A percentile compares a stretch with the other conserved stretches of the same genome.
Conservation (phyloP, 257 asterid genomes). For the Solanum verrucosum region DNA sequence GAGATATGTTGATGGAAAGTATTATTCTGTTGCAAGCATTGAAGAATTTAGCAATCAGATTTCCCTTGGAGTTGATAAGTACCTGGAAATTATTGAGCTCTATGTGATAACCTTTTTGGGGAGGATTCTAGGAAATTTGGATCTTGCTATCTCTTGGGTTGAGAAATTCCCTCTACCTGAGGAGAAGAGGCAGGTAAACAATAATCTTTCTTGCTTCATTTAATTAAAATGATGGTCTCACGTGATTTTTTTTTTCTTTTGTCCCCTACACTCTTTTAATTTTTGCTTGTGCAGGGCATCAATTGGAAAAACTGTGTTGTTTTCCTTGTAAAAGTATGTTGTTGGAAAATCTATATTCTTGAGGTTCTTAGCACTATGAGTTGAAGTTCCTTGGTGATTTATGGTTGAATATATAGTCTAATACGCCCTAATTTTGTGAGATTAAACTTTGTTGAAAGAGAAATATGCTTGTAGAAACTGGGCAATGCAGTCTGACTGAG, state of each 20-base stretch:
- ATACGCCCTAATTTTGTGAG: neutral
- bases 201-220: conserved; percentile 2
- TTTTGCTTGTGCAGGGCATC: neutral
- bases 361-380: neutral
- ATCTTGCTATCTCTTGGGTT: conserved; percentile 75
- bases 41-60: conserved; percentile 23
- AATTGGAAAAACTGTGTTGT: neutral
- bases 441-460: neutral
- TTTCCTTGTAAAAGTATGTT: neutral
- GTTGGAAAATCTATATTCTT: neutral
- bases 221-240: neutral
- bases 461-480: neutral
- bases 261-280: neutral
- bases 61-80: conserved; percentile 43
- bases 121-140: conserved; percentile 28
- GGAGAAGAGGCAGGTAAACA: conserved; percentile 73
- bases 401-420: neutral
- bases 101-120: conserved; percentile 56
- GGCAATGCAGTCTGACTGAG: neutral
- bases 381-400: neutral
- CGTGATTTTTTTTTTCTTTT: neutral
- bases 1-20: conserved; percentile 38
- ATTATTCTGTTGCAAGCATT: conserved; percentile 18
- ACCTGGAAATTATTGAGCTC: conserved; percentile 69
- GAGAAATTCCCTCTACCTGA: conserved; percentile 60